A percentile compares a stretch with the other conserved stretches of the same genome.
phyloP scores from a whole-genome alignment of 73 alveolate genomes.

The Paramecium sonneborni region DNA sequence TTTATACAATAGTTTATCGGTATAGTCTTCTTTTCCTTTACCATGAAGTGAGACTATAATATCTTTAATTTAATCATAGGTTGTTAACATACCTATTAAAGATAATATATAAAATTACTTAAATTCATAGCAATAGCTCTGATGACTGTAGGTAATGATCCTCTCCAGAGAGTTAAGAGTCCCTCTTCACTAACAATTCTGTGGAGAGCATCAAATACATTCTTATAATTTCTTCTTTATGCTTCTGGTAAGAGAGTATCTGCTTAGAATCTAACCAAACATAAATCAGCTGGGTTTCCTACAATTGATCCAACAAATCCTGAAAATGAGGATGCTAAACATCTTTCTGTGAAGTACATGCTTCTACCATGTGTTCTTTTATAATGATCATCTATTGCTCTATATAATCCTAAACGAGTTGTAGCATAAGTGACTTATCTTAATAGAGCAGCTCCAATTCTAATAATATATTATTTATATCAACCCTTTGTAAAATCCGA shows the following conservation, averaged over 20 bases:
- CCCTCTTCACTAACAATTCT: constrained; percentile 90
- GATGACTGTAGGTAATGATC: constrained; percentile 86
- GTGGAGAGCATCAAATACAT: constrained; percentile 81
- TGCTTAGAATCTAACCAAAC: constrained; percentile 83
- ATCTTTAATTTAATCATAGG: constrained; percentile 89
- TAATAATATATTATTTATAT: not conserved
- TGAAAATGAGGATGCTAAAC: constrained; percentile 75
- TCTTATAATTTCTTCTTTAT: constrained; percentile 84
- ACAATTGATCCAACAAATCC: constrained; percentile 90
- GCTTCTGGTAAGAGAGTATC: constrained; percentile 82
- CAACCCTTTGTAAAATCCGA: constrained; percentile 81
- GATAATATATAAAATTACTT: constrained; percentile 70
- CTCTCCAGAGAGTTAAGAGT: constrained; percentile 82
- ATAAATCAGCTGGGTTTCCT: constrained; percentile 92
- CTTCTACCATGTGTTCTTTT: constrained; percentile 47
- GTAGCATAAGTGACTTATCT: constrained; percentile 86
- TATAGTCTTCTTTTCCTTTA: constrained; percentile 52
- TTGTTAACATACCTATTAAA: constrained; percentile 70
- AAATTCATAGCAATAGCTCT: constrained; percentile 75
- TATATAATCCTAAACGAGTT: constrained; percentile 84
- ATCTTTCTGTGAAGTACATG: constrained; percentile 70
- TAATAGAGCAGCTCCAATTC: constrained; percentile 81
- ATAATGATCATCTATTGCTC: constrained; percentile 56
- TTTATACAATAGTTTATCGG: constrained; percentile 17
- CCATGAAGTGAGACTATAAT: constrained; percentile 63